Evolutionary conservation across 495 filamentous ascomycete genomes (phyloP).

Genomic region (Penicillium coffeae): DNA sequence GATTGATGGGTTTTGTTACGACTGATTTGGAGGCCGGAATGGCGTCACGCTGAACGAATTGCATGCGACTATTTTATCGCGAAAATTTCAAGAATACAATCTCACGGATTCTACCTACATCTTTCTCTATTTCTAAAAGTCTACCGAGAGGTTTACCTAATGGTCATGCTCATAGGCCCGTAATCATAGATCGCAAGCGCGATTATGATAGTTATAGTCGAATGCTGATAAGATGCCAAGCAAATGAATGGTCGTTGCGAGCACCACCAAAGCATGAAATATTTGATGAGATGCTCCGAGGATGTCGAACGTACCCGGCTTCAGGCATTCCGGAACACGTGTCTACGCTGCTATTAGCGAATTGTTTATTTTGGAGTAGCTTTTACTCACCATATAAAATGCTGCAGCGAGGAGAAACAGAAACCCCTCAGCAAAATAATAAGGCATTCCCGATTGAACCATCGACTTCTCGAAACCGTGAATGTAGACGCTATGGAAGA

Average conservation of each 20-base stretch:
- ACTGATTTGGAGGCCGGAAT: conserved; percentile 4
- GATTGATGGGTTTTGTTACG: conserved; percentile 4
- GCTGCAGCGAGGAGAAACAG: conserved; percentile 1
- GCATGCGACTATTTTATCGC: background rate
- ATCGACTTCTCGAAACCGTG: conserved; percentile 3
- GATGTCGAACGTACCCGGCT: conserved; percentile 5
- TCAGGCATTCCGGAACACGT: background rate
- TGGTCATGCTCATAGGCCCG: too few relatives aligned
- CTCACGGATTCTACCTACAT: conserved; percentile 2
- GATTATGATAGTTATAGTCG: conserved; percentile 7
- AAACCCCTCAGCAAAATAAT: background rate
- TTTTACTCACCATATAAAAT: conserved; percentile 1
- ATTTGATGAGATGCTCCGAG: conserved; percentile 8
- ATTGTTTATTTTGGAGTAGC: background rate
- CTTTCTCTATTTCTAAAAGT: background rate
- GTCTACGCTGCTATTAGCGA: background rate
- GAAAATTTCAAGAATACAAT: background rate
- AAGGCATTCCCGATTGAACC: conserved; percentile 1
- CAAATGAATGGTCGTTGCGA: conserved; percentile 1
- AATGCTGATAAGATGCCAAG: conserved; percentile 1
- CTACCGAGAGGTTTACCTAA: too few relatives aligned
- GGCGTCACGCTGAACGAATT: conserved; percentile 7
- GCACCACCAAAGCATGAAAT: conserved; percentile 7
- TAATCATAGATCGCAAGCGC: background rate
- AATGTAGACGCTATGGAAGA: background rate